A percentile compares a stretch with the other conserved stretches of the same genome.
Evolutionary conservation across 345 rosid genomes (phyloP).

Genomic region (Acer negundo): DNA sequence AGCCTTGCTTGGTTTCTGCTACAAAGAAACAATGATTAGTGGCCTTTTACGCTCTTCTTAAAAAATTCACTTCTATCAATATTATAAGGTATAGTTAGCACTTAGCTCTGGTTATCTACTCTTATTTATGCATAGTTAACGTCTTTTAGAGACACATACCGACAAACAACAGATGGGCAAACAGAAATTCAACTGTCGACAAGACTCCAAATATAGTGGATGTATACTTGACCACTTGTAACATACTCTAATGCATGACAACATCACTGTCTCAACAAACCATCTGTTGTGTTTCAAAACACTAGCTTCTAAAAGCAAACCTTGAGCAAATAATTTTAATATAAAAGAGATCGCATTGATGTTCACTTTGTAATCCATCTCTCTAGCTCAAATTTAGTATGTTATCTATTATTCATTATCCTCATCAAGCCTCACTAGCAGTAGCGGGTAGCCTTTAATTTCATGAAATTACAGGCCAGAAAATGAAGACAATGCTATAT

Average conservation of each 20-base stretch:
- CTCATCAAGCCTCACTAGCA: neutral
- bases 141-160: neutral
- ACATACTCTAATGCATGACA: neutral
- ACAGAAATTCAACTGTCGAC: neutral
- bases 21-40: constrained; percentile 16
- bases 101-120: neutral
- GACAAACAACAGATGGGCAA: neutral
- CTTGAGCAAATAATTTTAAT: neutral
- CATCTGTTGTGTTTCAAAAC: neutral
- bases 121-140: neutral
- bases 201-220: neutral
- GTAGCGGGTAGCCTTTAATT: neutral
- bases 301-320: neutral
- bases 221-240: neutral
- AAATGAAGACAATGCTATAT: neutral
- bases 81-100: neutral
- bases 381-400: neutral
- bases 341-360: neutral
- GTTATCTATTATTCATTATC: neutral
- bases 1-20: constrained; percentile 94
- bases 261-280: neutral
- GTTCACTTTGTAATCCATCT: neutral
- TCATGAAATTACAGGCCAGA: neutral
- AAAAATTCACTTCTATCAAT: constrained; percentile 7
- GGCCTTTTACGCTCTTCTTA: neutral